A percentile compares a stretch with the other conserved stretches of the same genome.
These are phyloP conservation scores for Capsicum rhomboideum DNA, from an alignment of 257 asterid species.

Conservation along the genomic window DNA sequence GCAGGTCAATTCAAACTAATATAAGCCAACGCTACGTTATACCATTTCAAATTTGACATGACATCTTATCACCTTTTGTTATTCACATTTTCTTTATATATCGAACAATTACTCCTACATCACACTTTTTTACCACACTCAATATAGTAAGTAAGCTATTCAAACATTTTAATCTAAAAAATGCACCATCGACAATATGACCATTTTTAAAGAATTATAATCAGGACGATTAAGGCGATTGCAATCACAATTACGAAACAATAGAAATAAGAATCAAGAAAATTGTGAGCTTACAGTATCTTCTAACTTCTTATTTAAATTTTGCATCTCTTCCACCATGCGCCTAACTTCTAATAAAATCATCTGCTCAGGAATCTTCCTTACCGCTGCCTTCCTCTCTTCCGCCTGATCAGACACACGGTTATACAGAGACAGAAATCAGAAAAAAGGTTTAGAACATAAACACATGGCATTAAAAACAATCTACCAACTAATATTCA, in stretches of 20 bases:
- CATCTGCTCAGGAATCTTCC: conserved; percentile 71
- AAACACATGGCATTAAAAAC: not conserved
- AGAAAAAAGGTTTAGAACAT: not conserved
- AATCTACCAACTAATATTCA: not conserved
- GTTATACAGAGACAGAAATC: not conserved
- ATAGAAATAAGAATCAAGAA: not conserved
- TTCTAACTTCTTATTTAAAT: conserved; percentile 75
- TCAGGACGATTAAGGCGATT: not conserved
- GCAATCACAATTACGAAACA: not conserved
- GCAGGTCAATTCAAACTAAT: not conserved
- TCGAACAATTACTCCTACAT: not conserved
- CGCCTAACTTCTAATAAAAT: conserved; percentile 73
- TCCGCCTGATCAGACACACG: conserved; percentile 39
- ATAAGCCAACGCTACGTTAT: not conserved
- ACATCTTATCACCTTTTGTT: not conserved
- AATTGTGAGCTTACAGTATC: conserved; percentile 53
- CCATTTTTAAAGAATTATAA: not conserved
- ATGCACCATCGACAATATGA: not conserved
- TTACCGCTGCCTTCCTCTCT: conserved; percentile 51
- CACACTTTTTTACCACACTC: not conserved
- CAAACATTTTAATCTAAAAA: not conserved
- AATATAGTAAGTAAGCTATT: not conserved
- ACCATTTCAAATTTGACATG: not conserved
- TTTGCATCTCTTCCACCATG: conserved; percentile 91
- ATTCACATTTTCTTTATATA: not conserved